Base-by-base conservation (phyloP, 2,329 filamentous ascomycete species). In the Apiospora phragmitis region DNA sequence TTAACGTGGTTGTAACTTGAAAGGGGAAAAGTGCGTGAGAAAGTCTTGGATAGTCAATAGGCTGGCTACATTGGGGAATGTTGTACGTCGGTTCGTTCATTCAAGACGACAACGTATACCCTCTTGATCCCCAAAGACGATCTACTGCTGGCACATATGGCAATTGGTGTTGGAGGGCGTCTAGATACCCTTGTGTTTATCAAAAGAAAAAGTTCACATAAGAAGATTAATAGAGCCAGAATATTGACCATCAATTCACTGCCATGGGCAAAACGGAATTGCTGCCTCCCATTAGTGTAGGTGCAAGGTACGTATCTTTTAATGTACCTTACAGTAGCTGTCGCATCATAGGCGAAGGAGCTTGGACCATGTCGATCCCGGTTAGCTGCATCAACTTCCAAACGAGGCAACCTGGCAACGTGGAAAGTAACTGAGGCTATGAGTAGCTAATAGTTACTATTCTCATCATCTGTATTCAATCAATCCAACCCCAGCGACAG, bases 161-260 rank as follows among this genome's bases (percentile, higher is more conserved):
- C 32, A 38, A 62, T 35, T 21, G 55, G 55, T 62, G 55, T 62
- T 62, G 32, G 55, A 29, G 21, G 55, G 55, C 55, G 55, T 62
- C 55, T 62, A 62, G 55, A 62, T 62, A 62, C 55, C 55, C 55
- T 24, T 38, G 55, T 62, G 55, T 38, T 62, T 62, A 62, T 38
- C 8, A 59, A 18, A 35, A 47, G 43, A n/a, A 62, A 62, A 38
- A 38, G 21, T 18, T 38, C 32, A 24, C 18, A 62, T n/a, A 4
- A 35, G 8, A n/a, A 21, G 11, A 21, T 0, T 3, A 21, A n/a
- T 11, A 11, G 26, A n/a, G 29, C 18, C 29, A 11, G 51, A 38
- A 38, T 12, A 62, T 21, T 21, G 26, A 32, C 7, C 9, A 26
- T 6, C 11, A 11, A 9, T 24, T 47, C 3, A n/a, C 18, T 24